Conservation (phyloP, 2,329 filamentous ascomycete genomes). For the Penicillium occitanis region DNA sequence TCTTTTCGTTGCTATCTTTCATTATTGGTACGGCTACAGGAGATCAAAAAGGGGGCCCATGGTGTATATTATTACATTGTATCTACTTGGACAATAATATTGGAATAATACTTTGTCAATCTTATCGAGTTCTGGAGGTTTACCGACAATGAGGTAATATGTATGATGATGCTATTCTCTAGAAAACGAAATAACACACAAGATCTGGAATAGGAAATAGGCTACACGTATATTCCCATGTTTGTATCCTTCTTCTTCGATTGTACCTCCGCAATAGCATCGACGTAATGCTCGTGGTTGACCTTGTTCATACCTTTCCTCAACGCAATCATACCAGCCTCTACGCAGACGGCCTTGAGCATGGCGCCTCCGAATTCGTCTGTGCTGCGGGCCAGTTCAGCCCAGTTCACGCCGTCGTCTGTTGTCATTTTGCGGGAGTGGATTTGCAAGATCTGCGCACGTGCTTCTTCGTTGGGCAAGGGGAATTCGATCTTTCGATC, state of each 20-base stretch:
- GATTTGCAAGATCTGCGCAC: constrained; percentile 95
- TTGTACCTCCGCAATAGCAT: constrained; percentile 92
- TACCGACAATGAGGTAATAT: background rate
- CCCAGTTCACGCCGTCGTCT: constrained; percentile 90
- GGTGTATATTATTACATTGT: background rate
- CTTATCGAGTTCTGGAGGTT: background rate
- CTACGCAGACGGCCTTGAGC: constrained; percentile 97
- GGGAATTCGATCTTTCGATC: constrained; percentile 99
- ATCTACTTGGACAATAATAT: background rate
- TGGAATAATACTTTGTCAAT: background rate
- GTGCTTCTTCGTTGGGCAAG: constrained; percentile 93
- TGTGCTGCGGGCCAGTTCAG: constrained; percentile 89
- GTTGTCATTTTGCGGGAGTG: constrained; percentile 99
- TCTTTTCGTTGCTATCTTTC: background rate
- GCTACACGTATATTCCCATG: constrained; percentile 47
- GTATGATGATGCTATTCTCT: background rate
- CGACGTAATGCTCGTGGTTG: constrained; percentile 96
- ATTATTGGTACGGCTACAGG: background rate
- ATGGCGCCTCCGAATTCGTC: constrained; percentile 98
- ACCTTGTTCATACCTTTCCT: constrained; percentile 95
- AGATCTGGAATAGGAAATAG: background rate
- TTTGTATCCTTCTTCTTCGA: constrained; percentile 82
- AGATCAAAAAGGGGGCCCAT: background rate
- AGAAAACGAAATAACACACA: background rate
- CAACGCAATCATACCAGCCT: constrained; percentile 98